Base-by-base conservation (phyloP, 2,329 filamentous ascomycete genomes). In the Aspergillus sojae region DNA sequence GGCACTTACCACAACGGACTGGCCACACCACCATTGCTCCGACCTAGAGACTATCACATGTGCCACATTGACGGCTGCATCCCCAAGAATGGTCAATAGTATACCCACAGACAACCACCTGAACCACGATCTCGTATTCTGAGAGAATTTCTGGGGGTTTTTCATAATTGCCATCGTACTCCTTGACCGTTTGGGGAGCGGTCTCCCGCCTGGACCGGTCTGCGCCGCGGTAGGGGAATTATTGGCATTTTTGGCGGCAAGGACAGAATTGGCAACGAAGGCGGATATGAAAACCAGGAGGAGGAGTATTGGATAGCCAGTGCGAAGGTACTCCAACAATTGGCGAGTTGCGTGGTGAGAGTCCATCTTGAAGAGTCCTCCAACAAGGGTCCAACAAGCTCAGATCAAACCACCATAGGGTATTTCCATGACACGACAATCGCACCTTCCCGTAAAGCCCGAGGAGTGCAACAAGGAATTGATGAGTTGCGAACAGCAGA, bases 201-300 rank as follows among this genome's bases (percentile, higher is more conserved):
- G 93, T 77, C 96, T 94, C 69, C 94, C 94, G 61, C 92, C 94
- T 1, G 94, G 93, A n/a, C 94, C 94, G 59, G 85, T 88, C 68
- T 86, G 78, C 36, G 78, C 82, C 26, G 83, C 85, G 64, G 79
- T 76, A 48, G 79, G 74, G 70, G 81, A 76, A 53, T 80, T 76
- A 66, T 78, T 77, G 66, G 82, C 79, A 69, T 80, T 80, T 67
- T 76, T 83, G 45, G 85, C 82, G 23, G 83, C 80, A 64, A 84
- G 73, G 66, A 91, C 84, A 70, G 88, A 89, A 74, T 85, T 86
- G 68, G 81, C 73, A 61, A 89, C 83, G 73, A 91, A 90, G 66
- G 85, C 83, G 64, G 82, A 75, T 56, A 90, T 78, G 75, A 91
- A 92, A 73, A 91, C 83, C 69, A 87, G 68, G 60, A 91, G 81